Conservation (phyloP, 2,329 filamentous ascomycete genomes). For the Raffaelea deltoideospora region DNA sequence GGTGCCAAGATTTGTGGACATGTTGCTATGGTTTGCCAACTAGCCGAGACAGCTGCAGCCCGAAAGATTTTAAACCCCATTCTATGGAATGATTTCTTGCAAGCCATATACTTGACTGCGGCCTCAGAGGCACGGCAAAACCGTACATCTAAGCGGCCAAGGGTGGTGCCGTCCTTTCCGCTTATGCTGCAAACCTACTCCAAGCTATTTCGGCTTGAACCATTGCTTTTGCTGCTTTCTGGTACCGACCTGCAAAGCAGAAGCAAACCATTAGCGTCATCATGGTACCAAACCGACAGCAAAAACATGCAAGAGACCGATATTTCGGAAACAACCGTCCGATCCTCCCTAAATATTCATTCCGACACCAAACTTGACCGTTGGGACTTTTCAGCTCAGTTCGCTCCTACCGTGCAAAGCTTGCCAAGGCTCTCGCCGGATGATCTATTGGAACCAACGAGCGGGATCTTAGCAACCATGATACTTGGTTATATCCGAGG, state of each 20-base stretch:
- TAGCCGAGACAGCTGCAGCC: constrained; percentile 36
- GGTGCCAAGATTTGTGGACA: constrained; percentile 48
- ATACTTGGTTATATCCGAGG: constrained; percentile 28
- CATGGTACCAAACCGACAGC: background rate
- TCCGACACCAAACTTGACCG: background rate
- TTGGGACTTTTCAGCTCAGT: constrained; percentile 8
- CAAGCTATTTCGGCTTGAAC: constrained; percentile 29
- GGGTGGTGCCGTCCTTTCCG: constrained; percentile 24
- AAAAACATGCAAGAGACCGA: too few relatives aligned
- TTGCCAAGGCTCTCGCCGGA: constrained; percentile 8
- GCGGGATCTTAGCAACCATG: constrained; percentile 29
- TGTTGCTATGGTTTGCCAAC: constrained; percentile 33
- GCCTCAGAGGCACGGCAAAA: constrained; percentile 20
- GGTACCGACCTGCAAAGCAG: too few relatives aligned
- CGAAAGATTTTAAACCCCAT: constrained; percentile 30
- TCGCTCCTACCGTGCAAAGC: constrained; percentile 6
- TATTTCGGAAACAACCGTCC: too few relatives aligned
- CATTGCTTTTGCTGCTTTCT: constrained; percentile 26
- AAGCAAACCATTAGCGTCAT: too few relatives aligned
- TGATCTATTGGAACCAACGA: constrained; percentile 18
- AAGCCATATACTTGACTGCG: constrained; percentile 31
- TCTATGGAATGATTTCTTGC: constrained; percentile 36
- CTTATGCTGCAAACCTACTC: constrained; percentile 33
- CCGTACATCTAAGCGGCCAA: constrained; percentile 15
- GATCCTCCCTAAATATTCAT: too few relatives aligned